A percentile compares a stretch with the other conserved stretches of the same genome.
Evolutionary conservation across 805 yeast genomes (phyloP).

Genomic region (Cephaloascus albidus): DNA sequence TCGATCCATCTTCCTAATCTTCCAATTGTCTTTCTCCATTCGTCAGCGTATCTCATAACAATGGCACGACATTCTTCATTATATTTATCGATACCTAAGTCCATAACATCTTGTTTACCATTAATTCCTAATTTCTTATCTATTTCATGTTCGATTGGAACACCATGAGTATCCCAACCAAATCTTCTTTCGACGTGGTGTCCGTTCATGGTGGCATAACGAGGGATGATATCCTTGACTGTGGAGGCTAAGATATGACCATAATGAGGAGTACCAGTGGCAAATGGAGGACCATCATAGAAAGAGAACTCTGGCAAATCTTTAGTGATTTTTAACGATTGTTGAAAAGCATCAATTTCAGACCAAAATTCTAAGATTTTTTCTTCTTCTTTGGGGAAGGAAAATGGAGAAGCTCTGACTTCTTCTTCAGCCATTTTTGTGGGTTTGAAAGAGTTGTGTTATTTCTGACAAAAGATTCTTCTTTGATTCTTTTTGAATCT

Average conservation of each 20-base stretch:
- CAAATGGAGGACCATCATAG: conserved; percentile 99
- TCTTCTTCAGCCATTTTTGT: background rate
- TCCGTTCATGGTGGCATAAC: conserved; percentile 98
- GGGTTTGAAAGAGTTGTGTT: no score
- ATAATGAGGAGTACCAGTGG: conserved; percentile 98
- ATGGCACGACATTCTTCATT: conserved; percentile 92
- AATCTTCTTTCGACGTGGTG: conserved; percentile 93
- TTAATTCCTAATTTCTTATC: conserved; percentile 94
- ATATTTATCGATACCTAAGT: conserved; percentile 88
- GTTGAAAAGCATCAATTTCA: conserved; percentile 89
- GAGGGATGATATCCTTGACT: conserved; percentile 92
- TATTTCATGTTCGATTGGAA: conserved; percentile 97
- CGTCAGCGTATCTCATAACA: conserved; percentile 94
- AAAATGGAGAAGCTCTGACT: conserved; percentile 30
- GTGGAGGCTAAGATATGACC: conserved; percentile 97
- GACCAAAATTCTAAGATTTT: conserved; percentile 75
- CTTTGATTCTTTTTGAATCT: no score
- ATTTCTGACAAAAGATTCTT: no score
- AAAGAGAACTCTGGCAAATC: conserved; percentile 85
- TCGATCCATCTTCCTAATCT: conserved; percentile 99
- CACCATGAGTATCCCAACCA: conserved; percentile 99
- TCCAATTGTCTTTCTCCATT: conserved; percentile 90
- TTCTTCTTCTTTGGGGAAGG: conserved; percentile 88
- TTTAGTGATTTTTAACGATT: conserved; percentile 71
- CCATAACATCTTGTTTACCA: conserved; percentile 90